phyloP scores from a whole-genome alignment of 2,329 filamentous ascomycete genomes.

The Aspergillus sp. region DNA sequence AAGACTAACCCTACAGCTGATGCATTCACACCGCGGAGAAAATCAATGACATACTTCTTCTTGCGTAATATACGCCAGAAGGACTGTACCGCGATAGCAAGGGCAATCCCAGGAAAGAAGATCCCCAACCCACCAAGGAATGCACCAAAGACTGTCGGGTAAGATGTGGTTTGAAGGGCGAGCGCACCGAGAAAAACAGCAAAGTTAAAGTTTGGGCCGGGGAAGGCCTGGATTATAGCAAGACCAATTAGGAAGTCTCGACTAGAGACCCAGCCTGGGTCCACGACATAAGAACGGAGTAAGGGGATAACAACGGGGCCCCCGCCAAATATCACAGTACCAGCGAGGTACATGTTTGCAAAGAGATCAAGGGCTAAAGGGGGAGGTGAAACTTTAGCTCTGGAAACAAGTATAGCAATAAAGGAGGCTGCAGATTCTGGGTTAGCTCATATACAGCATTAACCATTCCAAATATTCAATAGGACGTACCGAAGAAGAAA shows the following conservation, averaged over 20 bases:
- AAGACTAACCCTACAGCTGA: constrained; percentile 63
- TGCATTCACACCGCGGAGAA: constrained; percentile 59
- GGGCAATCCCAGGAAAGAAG: constrained; percentile 37
- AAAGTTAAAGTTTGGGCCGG: constrained; percentile 55
- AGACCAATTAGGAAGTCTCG: constrained; percentile 73
- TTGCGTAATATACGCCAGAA: constrained; percentile 55
- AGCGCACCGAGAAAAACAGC: constrained; percentile 59
- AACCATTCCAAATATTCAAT: no score
- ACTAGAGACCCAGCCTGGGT: constrained; percentile 67
- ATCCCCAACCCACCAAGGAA: constrained; percentile 51
- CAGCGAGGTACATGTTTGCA: constrained; percentile 71
- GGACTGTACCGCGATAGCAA: constrained; percentile 42
- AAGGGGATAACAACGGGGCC: constrained; percentile 67
- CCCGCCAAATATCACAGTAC: constrained; percentile 67
- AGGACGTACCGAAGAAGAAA: constrained; percentile 46
- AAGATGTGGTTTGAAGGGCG: constrained; percentile 38
- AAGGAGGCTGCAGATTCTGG: constrained; percentile 47
- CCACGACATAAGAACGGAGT: constrained; percentile 61
- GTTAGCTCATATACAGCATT: neutral
- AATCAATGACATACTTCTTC: constrained; percentile 48
- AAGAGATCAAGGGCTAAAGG: constrained; percentile 62
- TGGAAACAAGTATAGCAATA: constrained; percentile 55
- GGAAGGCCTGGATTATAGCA: constrained; percentile 69
- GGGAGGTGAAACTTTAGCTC: constrained; percentile 37
- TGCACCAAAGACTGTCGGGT: constrained; percentile 46